Conservation (phyloP, 2,329 filamentous ascomycete species). For the Metarhizium sp. region DNA sequence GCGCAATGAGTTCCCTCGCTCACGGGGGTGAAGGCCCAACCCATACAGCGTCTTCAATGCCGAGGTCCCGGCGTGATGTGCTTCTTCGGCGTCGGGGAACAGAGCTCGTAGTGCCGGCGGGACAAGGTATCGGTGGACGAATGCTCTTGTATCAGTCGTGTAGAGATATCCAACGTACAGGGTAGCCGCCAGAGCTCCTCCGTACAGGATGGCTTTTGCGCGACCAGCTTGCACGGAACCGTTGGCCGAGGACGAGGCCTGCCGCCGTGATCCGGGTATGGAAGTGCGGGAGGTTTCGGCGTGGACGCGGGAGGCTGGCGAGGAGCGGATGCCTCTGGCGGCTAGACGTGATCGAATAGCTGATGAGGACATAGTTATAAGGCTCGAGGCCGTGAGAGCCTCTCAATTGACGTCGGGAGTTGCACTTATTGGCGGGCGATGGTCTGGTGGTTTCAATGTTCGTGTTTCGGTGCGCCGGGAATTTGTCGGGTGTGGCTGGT, state of each 20-base stretch:
- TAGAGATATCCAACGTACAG: conserved; percentile 52
- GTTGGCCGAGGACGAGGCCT: conserved; percentile 22
- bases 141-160: conserved; percentile 64
- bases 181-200: conserved; percentile 30
- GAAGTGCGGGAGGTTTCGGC: neutral
- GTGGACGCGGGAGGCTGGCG: conserved; percentile 3
- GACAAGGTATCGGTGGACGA: conserved; percentile 57
- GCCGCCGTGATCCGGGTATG: conserved; percentile 15
- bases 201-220: conserved; percentile 29
- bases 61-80: conserved; percentile 71
- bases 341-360: conserved; percentile 8
- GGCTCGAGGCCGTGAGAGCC: conserved; percentile 7
- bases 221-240: conserved; percentile 19
- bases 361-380: conserved; percentile 8
- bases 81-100: conserved; percentile 76
- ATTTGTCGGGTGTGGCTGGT: too few species aligned
- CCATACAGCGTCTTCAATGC: conserved; percentile 64
- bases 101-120: conserved; percentile 56
- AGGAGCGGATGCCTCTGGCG: conserved; percentile 6
- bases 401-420: conserved; percentile 7
- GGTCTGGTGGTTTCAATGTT: neutral
- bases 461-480: too few species aligned
- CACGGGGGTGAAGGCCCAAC: conserved; percentile 70
- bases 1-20: conserved; percentile 47
- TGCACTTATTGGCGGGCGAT: neutral